A percentile compares a stretch with the other conserved stretches of the same genome.
phyloP scores from a whole-genome alignment of 768 basidiomycete species.

The Leucosporidium scottii region DNA sequence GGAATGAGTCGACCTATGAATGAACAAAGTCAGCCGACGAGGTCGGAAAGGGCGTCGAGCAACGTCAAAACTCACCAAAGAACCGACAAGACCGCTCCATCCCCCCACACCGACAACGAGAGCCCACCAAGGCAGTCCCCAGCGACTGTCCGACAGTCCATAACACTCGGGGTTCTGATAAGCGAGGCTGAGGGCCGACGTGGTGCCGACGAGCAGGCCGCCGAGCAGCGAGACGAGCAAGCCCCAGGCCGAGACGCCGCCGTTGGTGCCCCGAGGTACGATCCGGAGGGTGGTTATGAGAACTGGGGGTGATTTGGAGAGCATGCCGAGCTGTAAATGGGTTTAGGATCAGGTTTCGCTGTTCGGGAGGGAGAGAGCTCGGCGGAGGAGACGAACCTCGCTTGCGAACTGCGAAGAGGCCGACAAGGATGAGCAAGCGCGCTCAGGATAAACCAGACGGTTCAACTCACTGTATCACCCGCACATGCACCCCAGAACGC shows the following conservation, averaged over 20 bases:
- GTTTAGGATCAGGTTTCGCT: not conserved
- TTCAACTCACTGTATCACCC: constrained; percentile 14
- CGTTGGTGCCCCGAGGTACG: constrained; percentile 87
- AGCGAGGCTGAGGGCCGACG: constrained; percentile 54
- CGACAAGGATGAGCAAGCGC: not conserved
- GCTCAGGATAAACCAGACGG: not conserved
- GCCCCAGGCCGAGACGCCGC: constrained; percentile 69
- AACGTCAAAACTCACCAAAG: constrained; percentile 52
- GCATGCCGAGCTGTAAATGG: constrained; percentile 58
- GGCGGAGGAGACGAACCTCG: constrained; percentile 46
- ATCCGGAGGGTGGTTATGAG: constrained; percentile 68
- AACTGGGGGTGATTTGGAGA: constrained; percentile 57
- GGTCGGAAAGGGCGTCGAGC: not conserved
- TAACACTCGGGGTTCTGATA: constrained; percentile 59
- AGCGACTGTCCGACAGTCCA: constrained; percentile 38
- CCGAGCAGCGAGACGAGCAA: constrained; percentile 66
- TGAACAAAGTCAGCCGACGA: not conserved
- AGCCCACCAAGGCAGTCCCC: constrained; percentile 41
- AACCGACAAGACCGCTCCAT: constrained; percentile 67
- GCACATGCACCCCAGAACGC: constrained; percentile 31
- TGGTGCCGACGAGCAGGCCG: constrained; percentile 62
- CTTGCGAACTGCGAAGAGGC: constrained; percentile 55
- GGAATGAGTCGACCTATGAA: constrained; percentile 68
- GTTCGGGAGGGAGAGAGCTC: not conserved
- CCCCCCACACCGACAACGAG: constrained; percentile 56